A percentile compares a stretch with the other conserved stretches of the same genome.
phyloP scores from a whole-genome alignment of 1,284 basidiomycete genomes.

The Melampsora larici-populina region DNA sequence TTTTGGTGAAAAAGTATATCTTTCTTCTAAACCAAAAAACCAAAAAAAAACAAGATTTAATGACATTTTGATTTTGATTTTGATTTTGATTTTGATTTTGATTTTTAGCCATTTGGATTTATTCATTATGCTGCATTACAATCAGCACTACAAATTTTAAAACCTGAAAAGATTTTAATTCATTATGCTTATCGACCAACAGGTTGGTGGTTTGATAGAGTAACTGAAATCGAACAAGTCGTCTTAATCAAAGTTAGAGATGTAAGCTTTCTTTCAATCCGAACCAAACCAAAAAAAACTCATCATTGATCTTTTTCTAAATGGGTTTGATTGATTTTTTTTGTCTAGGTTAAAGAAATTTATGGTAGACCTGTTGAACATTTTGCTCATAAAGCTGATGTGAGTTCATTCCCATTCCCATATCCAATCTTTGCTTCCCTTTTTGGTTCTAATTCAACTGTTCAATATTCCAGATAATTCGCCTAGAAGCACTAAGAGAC shows the following conservation, averaged over 20 bases:
- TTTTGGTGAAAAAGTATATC: too few relatives aligned
- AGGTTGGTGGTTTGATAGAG: slow-evolving; percentile 53
- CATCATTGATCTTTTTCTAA: neutral
- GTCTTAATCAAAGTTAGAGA: slow-evolving; percentile 44
- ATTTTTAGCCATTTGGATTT: slow-evolving; percentile 52
- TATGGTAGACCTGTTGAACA: slow-evolving; percentile 48
- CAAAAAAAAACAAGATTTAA: too few relatives aligned
- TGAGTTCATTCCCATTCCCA: too few relatives aligned
- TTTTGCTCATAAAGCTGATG: slow-evolving; percentile 56
- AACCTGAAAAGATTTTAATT: slow-evolving; percentile 54
- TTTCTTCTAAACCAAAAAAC: too few relatives aligned
- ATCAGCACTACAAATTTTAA: slow-evolving; percentile 55
- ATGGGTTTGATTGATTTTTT: slow-evolving; percentile 8
- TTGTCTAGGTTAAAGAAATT: slow-evolving; percentile 47
- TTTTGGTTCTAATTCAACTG: too few relatives aligned
- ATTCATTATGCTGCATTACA: slow-evolving; percentile 57
- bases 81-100: too few relatives aligned
- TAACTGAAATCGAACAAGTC: slow-evolving; percentile 50
- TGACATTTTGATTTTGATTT: too few relatives aligned
- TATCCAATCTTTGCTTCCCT: too few relatives aligned
- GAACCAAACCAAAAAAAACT: neutral
- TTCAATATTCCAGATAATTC: slow-evolving; percentile 31
- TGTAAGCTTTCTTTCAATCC: slow-evolving; percentile 46
- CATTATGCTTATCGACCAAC: slow-evolving; percentile 50
- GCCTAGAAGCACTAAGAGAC: slow-evolving; percentile 47